Conservation (phyloP, 2,329 filamentous ascomycete species). For the Fusarium palustre region DNA sequence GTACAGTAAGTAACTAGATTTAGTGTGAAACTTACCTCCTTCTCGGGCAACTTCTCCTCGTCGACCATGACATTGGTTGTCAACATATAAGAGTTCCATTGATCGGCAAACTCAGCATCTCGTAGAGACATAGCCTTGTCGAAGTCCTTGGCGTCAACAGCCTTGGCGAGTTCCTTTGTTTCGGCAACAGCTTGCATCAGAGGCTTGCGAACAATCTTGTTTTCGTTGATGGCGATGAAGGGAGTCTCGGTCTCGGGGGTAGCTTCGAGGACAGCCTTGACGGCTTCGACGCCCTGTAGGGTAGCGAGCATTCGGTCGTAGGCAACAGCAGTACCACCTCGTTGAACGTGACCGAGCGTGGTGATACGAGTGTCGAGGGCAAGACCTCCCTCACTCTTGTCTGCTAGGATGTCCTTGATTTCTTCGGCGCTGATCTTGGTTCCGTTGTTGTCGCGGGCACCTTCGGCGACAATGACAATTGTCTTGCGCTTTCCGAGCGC, state of each 20-base stretch:
- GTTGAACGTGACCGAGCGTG: conserved; percentile 95
- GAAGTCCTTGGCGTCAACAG: conserved; percentile 88
- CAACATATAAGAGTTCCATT: conserved; percentile 89
- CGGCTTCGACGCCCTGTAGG: conserved; percentile 92
- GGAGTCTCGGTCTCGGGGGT: conserved; percentile 90
- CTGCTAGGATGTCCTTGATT: conserved; percentile 89
- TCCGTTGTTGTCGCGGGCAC: conserved; percentile 85
- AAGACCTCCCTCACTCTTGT: conserved; percentile 72
- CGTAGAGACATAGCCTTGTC: conserved; percentile 86
- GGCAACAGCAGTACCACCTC: conserved; percentile 90
- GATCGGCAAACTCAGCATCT: conserved; percentile 93
- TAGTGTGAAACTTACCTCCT: conserved; percentile 68
- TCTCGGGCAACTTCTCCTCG: conserved; percentile 71
- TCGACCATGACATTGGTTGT: conserved; percentile 86
- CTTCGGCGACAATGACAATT: conserved; percentile 97
- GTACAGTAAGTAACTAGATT: neutral
- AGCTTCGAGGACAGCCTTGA: conserved; percentile 89
- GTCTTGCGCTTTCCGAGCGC: conserved; percentile 93
- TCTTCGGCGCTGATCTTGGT: conserved; percentile 83
- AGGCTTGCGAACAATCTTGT: conserved; percentile 93
- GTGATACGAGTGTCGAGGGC: conserved; percentile 93
- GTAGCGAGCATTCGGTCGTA: conserved; percentile 96
- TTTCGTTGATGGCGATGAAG: conserved; percentile 96
- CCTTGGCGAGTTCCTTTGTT: conserved; percentile 85
- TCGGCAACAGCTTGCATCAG: conserved; percentile 88